A percentile compares a stretch with the other conserved stretches of the same genome.
Evolutionary conservation across 768 basidiomycete genomes (phyloP).

Genomic region (Steccherinum ochraceum): DNA sequence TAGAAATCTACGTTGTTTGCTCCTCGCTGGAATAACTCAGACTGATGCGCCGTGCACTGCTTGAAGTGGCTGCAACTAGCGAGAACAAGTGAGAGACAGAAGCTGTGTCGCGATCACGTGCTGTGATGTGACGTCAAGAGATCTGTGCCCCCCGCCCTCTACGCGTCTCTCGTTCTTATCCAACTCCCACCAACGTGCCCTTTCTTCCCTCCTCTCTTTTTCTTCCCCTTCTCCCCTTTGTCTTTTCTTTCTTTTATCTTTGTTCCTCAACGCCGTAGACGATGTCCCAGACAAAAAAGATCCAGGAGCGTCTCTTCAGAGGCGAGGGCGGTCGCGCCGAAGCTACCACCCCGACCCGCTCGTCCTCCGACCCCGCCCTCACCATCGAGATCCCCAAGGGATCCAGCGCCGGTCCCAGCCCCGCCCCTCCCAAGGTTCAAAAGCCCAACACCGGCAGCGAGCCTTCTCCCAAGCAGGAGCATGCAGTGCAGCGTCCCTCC

Average conservation of each 20-base stretch:
- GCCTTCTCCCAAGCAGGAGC: slow-evolving; percentile 3
- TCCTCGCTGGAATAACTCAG: too few species aligned
- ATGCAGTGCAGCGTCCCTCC: slow-evolving; percentile 9
- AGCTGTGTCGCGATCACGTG: too few species aligned
- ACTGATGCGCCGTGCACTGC: too few species aligned
- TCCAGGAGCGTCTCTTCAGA: slow-evolving; percentile 71
- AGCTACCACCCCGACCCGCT: slow-evolving; percentile 12
- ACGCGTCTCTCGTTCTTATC: too few species aligned
- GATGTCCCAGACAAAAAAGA: slow-evolving; percentile 51
- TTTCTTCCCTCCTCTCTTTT: neutral
- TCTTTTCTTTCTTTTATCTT: neutral
- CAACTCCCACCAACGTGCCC: too few species aligned
- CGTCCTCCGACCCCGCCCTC: slow-evolving; percentile 27
- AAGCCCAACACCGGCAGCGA: slow-evolving; percentile 27
- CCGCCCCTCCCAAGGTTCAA: slow-evolving; percentile 38
- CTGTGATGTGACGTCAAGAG: too few species aligned
- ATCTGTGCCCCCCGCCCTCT: too few species aligned
- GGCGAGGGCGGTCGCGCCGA: slow-evolving; percentile 24
- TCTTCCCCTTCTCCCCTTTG: neutral
- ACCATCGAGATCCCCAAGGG: slow-evolving; percentile 72
- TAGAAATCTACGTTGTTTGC: neutral
- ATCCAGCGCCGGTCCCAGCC: slow-evolving; percentile 29
- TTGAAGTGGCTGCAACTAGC: too few species aligned
- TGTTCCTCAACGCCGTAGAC: too few species aligned
- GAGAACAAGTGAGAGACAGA: too few species aligned